These are phyloP conservation scores for Trichocomaceae sp. DNA, from an alignment of 2,329 filamentous ascomycete genomes.

Conservation along the genomic window DNA sequence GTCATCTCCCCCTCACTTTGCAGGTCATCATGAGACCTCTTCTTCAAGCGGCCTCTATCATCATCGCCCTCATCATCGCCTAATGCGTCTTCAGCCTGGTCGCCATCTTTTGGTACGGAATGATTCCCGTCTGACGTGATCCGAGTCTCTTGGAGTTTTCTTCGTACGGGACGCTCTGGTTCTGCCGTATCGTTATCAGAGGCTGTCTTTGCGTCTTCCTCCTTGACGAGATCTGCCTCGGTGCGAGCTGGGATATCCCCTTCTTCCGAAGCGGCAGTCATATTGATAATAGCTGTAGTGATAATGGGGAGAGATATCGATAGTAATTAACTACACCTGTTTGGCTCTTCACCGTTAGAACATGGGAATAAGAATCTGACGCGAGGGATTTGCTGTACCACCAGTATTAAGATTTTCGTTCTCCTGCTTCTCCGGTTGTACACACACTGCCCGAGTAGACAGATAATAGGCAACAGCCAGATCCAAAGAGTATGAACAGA, in stretches of 20 bases:
- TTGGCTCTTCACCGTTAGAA: not conserved
- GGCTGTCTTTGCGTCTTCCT: constrained; percentile 15
- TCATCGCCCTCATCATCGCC: not conserved
- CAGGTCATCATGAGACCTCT: constrained; percentile 31
- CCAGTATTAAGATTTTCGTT: too few species aligned
- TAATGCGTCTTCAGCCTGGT: constrained; percentile 12
- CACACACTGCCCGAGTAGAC: too few species aligned
- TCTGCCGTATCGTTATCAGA: constrained; percentile 22
- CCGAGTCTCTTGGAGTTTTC: constrained; percentile 57
- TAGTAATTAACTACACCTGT: not conserved
- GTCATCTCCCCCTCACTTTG: constrained; percentile 23
- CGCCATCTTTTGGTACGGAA: constrained; percentile 15
- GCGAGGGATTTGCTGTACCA: constrained; percentile 1
- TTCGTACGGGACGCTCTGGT: constrained; percentile 52
- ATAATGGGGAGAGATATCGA: not conserved
- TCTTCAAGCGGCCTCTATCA: constrained; percentile 21
- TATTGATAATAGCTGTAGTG: constrained; percentile 3
- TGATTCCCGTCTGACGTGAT: constrained; percentile 39
- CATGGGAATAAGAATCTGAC: not conserved
- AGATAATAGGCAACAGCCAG: too few species aligned
- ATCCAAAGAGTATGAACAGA: too few species aligned
- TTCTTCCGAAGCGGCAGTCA: constrained; percentile 16
- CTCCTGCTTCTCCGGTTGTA: too few species aligned
- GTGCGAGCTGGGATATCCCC: constrained; percentile 1
- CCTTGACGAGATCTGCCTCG: constrained; percentile 17